Conservation (phyloP, 108 stramenopile species). For the Nitzschia sp. region DNA sequence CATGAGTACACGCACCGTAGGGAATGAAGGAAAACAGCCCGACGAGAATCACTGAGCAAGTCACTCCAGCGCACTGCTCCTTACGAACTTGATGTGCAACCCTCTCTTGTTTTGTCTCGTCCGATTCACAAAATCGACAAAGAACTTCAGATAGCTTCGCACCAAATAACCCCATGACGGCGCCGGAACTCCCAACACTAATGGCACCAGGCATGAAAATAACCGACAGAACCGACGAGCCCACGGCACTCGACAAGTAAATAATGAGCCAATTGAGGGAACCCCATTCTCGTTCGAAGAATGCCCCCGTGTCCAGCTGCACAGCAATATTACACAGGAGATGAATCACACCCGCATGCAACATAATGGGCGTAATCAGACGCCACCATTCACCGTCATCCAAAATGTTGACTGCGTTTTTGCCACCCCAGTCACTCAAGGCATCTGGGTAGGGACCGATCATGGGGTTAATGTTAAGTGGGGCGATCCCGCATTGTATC, state of each 20-base stretch:
- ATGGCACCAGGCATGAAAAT: conserved; percentile 75
- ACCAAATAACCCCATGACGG: conserved; percentile 86
- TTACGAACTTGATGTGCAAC: conserved; percentile 64
- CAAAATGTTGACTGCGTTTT: conserved; percentile 78
- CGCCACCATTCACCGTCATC: conserved; percentile 78
- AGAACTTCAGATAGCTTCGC: conserved; percentile 80
- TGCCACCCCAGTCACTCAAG: conserved; percentile 84
- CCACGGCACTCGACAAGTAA: conserved; percentile 66
- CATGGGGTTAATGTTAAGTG: conserved; percentile 79
- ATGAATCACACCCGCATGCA: conserved; percentile 86
- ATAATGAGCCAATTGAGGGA: conserved; percentile 60
- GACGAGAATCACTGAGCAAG: conserved; percentile 67
- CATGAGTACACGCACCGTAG: conserved; percentile 26
- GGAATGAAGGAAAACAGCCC: conserved; percentile 58
- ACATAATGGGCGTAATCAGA: conserved; percentile 74
- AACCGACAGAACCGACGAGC: conserved; percentile 54
- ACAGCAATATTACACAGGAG: conserved; percentile 70
- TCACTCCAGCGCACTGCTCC: conserved; percentile 65
- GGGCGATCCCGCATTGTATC: conserved; percentile 74
- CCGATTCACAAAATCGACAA: conserved; percentile 56
- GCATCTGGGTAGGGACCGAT: conserved; percentile 85
- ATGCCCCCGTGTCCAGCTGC: conserved; percentile 75
- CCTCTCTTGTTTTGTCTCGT: conserved; percentile 46
- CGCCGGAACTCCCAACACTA: conserved; percentile 77
- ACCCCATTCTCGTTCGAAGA: conserved; percentile 89